Conservation (phyloP, 176 grass and related monocot species). For the Triticum dicoccoides region DNA sequence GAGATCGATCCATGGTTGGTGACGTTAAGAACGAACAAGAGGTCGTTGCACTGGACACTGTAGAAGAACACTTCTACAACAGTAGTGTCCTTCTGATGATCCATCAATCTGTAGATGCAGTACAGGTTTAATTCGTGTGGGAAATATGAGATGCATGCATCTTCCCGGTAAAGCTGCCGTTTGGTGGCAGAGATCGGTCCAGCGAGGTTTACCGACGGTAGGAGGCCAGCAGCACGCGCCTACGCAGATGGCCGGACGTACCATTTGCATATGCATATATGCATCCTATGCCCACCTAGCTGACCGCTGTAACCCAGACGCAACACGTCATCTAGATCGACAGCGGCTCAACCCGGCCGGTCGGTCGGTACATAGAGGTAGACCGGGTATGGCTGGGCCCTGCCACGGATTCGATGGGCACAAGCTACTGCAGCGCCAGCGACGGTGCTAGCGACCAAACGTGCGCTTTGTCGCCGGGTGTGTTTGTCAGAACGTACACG, state of each 20-base stretch:
- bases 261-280: not conserved
- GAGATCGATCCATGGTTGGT: too few species aligned
- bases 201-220: slow-evolving; percentile 26
- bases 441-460: slow-evolving; percentile 43
- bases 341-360: not conserved
- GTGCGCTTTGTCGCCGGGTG: not conserved
- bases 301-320: not conserved
- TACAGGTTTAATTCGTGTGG: not conserved
- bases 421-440: not conserved
- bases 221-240: not conserved
- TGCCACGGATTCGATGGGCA: not conserved
- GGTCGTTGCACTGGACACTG: too few species aligned
- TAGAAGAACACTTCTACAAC: too few species aligned
- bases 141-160: too few species aligned
- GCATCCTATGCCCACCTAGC: too few species aligned
- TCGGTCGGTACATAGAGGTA: not conserved
- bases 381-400: not conserved
- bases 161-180: not conserved
- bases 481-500: not conserved
- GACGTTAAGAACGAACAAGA: too few species aligned
- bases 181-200: not conserved
- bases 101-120: too few species aligned
- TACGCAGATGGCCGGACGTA: not conserved
- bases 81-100: too few species aligned
- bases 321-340: not conserved